Evolutionary conservation across 371 early-diverging fungal species (phyloP).

Genomic region (Conidiobolus incongruus): DNA sequence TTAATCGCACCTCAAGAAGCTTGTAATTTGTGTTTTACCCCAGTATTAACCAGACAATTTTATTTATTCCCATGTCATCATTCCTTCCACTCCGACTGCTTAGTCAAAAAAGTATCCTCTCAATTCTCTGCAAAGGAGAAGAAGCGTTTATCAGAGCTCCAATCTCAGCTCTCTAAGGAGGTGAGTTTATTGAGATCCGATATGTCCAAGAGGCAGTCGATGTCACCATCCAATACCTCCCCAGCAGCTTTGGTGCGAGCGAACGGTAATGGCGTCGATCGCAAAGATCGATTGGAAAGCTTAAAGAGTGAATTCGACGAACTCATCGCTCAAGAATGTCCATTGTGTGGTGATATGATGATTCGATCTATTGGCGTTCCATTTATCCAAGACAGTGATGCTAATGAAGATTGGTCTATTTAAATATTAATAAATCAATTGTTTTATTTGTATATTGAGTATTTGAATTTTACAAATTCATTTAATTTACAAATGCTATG

Average conservation of each 20-base stretch:
- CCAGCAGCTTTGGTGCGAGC: too few relatives aligned
- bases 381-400: conserved; percentile 33
- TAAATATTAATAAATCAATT: too few relatives aligned
- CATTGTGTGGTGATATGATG: conserved; percentile 72
- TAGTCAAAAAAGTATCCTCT: conserved; percentile 31
- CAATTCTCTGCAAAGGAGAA: conserved; percentile 10
- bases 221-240: too few relatives aligned
- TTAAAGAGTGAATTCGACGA: conserved; percentile 63
- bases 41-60: conserved; percentile 63
- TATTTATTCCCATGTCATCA: conserved; percentile 91
- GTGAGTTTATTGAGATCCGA: conserved; percentile 14
- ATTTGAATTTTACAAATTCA: too few relatives aligned
- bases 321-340: conserved; percentile 62
- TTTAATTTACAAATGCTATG: too few relatives aligned
- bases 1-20: conserved; percentile 43
- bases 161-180: conserved; percentile 14
- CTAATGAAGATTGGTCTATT: too few relatives aligned
- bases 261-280: too few relatives aligned
- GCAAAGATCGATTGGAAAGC: too few relatives aligned
- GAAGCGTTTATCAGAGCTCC: conserved; percentile 19
- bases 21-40: conserved; percentile 52
- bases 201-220: too few relatives aligned
- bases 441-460: too few relatives aligned
- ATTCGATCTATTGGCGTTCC: conserved; percentile 55
- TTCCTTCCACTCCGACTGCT: conserved; percentile 75